A percentile compares a stretch with the other conserved stretches of the same genome.
Evolutionary conservation across 2,329 filamentous ascomycete species (phyloP).

Genomic region (Xylariales sp.): DNA sequence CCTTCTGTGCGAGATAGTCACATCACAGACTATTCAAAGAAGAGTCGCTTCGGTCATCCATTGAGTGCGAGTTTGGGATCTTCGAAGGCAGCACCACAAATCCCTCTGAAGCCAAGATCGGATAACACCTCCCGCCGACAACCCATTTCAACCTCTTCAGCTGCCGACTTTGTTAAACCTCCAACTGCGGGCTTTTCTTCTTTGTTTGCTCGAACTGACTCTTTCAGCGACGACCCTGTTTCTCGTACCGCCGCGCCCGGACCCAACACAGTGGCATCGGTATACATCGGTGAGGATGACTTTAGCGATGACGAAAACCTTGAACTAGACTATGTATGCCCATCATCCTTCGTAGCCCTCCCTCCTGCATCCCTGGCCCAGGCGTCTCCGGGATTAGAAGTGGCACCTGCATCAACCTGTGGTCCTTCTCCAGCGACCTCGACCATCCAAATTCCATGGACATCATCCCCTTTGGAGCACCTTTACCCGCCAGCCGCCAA

Average conservation of each 20-base stretch:
- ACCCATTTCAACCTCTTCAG: slow-evolving; percentile 9
- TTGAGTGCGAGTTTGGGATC: slow-evolving; percentile 30
- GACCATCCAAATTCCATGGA: slow-evolving; percentile 59
- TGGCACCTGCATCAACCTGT: slow-evolving; percentile 12
- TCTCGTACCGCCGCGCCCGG: slow-evolving; percentile 25
- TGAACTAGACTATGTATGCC: slow-evolving; percentile 63
- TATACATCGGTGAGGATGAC: slow-evolving; percentile 73
- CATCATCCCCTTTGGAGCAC: slow-evolving; percentile 57
- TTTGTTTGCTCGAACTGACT: slow-evolving; percentile 39
- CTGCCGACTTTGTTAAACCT: slow-evolving; percentile 11
- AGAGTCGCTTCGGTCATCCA: slow-evolving; percentile 30
- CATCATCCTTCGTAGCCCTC: slow-evolving; percentile 41
- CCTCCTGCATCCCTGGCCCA: slow-evolving; percentile 18
- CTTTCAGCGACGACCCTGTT: slow-evolving; percentile 40
- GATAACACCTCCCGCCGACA: slow-evolving; percentile 24
- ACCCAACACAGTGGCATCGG: slow-evolving; percentile 24
- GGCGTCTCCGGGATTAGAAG: slow-evolving; percentile 21
- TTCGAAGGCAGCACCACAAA: slow-evolving; percentile 31
- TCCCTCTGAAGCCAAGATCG: slow-evolving; percentile 28
- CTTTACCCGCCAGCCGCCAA: slow-evolving; percentile 30
- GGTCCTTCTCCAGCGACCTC: slow-evolving; percentile 16
- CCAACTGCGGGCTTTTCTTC: slow-evolving; percentile 32
- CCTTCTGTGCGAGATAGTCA: slow-evolving; percentile 39
- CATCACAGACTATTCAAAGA: slow-evolving; percentile 48
- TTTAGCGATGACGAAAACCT: slow-evolving; percentile 81